Evolutionary conservation across 768 basidiomycete genomes (phyloP), one percentile per base, ranked within the genome.

Genomic region (Naganishia randhawae): DNA sequence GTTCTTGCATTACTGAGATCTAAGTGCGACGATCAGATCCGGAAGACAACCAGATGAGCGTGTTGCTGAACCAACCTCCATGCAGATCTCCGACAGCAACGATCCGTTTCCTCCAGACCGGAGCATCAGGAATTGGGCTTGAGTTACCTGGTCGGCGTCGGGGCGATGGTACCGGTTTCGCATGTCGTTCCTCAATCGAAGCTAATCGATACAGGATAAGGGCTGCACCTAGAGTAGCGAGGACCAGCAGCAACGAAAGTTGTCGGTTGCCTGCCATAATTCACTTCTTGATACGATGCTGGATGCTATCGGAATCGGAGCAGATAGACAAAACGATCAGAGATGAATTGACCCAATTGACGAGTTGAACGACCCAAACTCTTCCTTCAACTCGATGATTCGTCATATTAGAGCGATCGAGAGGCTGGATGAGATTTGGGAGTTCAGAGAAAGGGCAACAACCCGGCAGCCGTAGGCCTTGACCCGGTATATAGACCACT

Each of bases 11-110:
- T 95, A 0, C 83, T 82, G 32, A 90, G 75, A 81, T 96, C 92
- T 79, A 42, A 11, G 2, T 35, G 25, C 14, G 22, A 2, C 52
- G 50, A 55, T 63, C 41, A 54, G 10, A 65, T 22, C 11, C n/a
- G 16, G 10, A 32, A 5, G 25, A 13, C 19, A 57, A 27, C 33
- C 19, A 31, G 35, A 39, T 7, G 14, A 42, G 25, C 9, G 35
- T 7, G 29, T 19, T 29, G 39, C n/a, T 52, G 27, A 25, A 69
- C 75, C 31, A 37, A 75, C 78, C 78, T 0, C 95, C 93, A 73
- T 98, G 95, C 37, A 98, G 80, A 73, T 98, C 95, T 0, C 92
- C 93, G 0, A 96, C 88, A 13, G 91, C 93, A 0, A 95, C 86
- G 27, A 97, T 89, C 65, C 66, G 66, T 48, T 61, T 66, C 55